These are phyloP conservation scores for Ceratocystis albifundus DNA, from an alignment of 2,329 filamentous ascomycete species.

Conservation along the genomic window DNA sequence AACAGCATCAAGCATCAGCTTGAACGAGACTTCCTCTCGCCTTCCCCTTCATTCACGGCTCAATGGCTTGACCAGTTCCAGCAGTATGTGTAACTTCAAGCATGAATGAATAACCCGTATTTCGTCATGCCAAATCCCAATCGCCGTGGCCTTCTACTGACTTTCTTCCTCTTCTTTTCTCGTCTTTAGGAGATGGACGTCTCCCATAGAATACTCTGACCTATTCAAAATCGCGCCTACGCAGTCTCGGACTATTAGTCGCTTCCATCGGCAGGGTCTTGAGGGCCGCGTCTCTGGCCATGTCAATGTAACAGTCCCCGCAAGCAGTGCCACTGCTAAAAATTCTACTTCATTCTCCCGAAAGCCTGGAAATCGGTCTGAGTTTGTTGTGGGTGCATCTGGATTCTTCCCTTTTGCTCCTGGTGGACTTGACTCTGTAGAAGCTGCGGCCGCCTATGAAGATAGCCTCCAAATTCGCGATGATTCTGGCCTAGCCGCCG, in stretches of 20 bases:
- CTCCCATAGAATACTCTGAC: constrained; percentile 65
- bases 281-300: constrained; percentile 91
- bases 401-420: constrained; percentile 93
- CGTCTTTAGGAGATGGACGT: constrained; percentile 54
- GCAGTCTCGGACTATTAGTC: constrained; percentile 86
- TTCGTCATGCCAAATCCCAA: background rate
- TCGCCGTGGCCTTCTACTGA: background rate
- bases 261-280: constrained; percentile 81
- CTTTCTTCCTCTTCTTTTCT: background rate
- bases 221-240: constrained; percentile 81
- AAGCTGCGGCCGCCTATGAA: constrained; percentile 73
- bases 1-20: constrained; percentile 58
- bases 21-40: constrained; percentile 66
- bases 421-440: constrained; percentile 75
- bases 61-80: constrained; percentile 85
- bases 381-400: constrained; percentile 84
- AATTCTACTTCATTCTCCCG: constrained; percentile 83
- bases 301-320: constrained; percentile 83
- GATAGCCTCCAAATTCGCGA: constrained; percentile 40
- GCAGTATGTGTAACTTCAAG: constrained; percentile 40
- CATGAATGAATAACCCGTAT: too few relatives aligned
- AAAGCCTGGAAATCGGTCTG: constrained; percentile 73
- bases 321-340: constrained; percentile 80
- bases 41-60: constrained; percentile 65
- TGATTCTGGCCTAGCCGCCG: constrained; percentile 31